Base-by-base conservation (phyloP, 345 rosid species). In the Lumnitzera racemosa region DNA sequence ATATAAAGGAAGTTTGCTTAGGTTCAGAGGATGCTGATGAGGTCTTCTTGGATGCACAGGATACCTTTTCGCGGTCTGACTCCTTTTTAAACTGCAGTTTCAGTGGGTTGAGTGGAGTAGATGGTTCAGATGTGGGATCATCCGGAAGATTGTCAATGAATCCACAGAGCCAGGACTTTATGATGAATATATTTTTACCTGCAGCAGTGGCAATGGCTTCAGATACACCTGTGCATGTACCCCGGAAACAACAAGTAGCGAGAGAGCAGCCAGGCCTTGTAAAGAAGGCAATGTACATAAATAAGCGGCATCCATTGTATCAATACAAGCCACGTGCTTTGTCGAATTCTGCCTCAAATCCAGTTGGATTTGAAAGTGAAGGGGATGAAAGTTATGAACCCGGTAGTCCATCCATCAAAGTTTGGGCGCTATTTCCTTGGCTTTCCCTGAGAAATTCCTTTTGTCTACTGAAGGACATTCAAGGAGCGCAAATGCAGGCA, bases 161-260 rank as follows among this genome's bases (percentile, higher is more conserved):
- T 62, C 77, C 77, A 13, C 80, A 75, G 47, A 71, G 85, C 64
- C 80, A 74, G 27, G 91, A 89, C 69, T 77, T 87, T 68, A 87
- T 91, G 98, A 89, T 91, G 90, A 88, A 76, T 59, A 76, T 95
- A 29, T 91, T 91, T 72, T 74, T 89, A 74, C 96, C 98, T 56
- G 95, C 98, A 15, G 96, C 98, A 11, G 76, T 83, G 75, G 96
- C 95, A 20, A 77, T 87, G 87, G 79, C 92, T 43, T 81, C 89
- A 14, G 92, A 85, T 56, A 70, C 81, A 67, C 81, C 90, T 68
- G 78, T 70, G 31, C 66, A 73, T 70, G 62, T 66, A 61, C 64
- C 72, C 25, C 80, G 72, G 67, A 89, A 79, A 72, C 87, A 67
- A 25, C 77, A 84, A 43, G 54, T 67, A 53, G 73, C 63, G 20